Percentiles rank a stretch among this genome's conserved stretches.
Conservation (phyloP, 148 eudicot genomes). For the Pharnaceum exiguum region DNA sequence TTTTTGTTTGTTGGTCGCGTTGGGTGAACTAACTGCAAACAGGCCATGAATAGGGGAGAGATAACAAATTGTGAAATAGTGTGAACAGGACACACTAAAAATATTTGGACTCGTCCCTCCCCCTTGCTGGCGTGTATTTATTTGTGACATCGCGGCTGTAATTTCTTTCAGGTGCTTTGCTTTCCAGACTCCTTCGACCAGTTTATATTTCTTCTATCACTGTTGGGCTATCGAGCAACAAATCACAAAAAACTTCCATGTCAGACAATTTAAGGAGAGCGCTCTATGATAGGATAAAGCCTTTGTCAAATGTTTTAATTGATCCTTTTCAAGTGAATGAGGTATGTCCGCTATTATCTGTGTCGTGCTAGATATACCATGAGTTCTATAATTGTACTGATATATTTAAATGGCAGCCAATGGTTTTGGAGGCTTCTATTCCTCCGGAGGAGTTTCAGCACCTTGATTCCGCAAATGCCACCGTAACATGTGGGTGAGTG, state of each 20-base stretch:
- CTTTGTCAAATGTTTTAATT: constrained; percentile 40
- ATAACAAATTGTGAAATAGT: neutral
- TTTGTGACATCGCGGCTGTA: neutral
- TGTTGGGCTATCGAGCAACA: constrained; percentile 44
- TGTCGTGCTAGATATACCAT: neutral
- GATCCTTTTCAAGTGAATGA: constrained; percentile 68
- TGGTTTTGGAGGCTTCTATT: constrained; percentile 55
- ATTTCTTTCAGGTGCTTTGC: constrained; percentile 62
- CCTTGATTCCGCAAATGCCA: constrained; percentile 63
- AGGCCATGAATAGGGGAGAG: neutral
- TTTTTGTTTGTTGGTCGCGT: neutral
- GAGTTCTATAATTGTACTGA: neutral
- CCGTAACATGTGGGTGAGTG: constrained; percentile 86
- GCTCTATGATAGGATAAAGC: constrained; percentile 51
- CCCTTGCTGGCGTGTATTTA: neutral
- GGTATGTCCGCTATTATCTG: constrained; percentile 32
- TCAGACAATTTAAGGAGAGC: constrained; percentile 53
- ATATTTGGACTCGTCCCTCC: neutral
- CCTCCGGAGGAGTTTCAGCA: constrained; percentile 86
- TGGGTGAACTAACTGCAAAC: neutral
- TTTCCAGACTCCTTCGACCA: constrained; percentile 73
- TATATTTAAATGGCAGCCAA: constrained; percentile 45
- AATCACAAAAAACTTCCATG: constrained; percentile 26
- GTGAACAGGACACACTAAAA: neutral
- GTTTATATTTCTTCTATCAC: constrained; percentile 74